Conservation (phyloP, 352 stramenopile genomes). For the Aphanomyces invadans region DNA sequence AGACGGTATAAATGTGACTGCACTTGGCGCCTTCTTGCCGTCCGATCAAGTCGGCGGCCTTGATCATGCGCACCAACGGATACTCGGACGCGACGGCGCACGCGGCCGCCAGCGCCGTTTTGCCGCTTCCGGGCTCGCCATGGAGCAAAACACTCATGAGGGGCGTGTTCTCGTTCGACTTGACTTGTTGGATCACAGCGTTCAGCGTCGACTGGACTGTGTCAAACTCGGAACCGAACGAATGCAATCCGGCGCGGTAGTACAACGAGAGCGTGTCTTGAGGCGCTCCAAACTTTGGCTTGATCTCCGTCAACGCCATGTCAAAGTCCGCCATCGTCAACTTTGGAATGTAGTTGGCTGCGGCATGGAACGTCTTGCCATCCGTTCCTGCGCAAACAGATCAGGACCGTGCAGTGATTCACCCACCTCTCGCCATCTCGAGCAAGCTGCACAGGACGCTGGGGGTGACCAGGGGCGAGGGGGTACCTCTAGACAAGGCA, state of each 20-base stretch:
- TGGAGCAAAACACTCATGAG: slow-evolving; percentile 97
- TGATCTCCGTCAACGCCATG: slow-evolving; percentile 91
- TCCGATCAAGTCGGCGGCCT: slow-evolving; percentile 96
- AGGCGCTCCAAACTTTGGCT: slow-evolving; percentile 95
- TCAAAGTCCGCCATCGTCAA: slow-evolving; percentile 92
- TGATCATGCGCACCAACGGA: slow-evolving; percentile 96
- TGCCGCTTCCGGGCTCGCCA: slow-evolving; percentile 89
- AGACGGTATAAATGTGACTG: slow-evolving; percentile 90
- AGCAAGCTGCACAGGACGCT: no score
- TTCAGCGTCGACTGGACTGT: slow-evolving; percentile 87
- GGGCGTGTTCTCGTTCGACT: slow-evolving; percentile 91
- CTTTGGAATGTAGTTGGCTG: slow-evolving; percentile 66
- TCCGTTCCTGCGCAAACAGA: no score
- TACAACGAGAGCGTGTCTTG: slow-evolving; percentile 93
- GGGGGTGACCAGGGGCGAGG: no score
- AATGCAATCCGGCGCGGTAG: slow-evolving; percentile 94
- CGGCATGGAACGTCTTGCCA: slow-evolving; percentile 75
- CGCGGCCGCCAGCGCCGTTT: slow-evolving; percentile 97
- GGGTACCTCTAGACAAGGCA: slow-evolving; percentile 59
- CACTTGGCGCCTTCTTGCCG: slow-evolving; percentile 92
- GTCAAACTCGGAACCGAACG: slow-evolving; percentile 92
- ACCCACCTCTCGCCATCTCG: no score
- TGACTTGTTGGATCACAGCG: slow-evolving; percentile 92
- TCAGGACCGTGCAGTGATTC: no score
- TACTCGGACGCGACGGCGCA: slow-evolving; percentile 94